phyloP scores from a whole-genome alignment of 1,139 yeast species.

The Suzukiozyma palmioleophila region DNA sequence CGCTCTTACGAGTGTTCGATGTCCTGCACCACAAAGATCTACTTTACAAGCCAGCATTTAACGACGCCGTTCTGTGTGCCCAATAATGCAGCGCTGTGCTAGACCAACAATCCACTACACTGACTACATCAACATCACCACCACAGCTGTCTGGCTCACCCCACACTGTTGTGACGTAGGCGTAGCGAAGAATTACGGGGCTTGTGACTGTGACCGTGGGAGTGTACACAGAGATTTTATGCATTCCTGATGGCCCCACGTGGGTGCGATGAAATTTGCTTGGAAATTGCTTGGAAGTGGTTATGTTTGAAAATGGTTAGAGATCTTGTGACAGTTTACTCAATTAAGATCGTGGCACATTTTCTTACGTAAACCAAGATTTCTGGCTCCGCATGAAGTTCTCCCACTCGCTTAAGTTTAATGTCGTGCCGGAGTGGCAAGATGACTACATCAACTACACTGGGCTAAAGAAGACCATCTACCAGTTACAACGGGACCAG shows the following conservation, averaged over 20 bases:
- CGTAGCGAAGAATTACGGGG: too few relatives aligned
- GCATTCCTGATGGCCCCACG: not conserved
- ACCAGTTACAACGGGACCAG: conserved; percentile 41
- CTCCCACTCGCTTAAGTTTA: conserved; percentile 68
- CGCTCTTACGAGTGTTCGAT: too few relatives aligned
- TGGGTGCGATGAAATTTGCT: not conserved
- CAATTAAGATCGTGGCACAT: conserved; percentile 1
- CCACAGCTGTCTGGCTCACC: too few relatives aligned
- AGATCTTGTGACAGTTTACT: not conserved
- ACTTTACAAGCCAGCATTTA: too few relatives aligned
- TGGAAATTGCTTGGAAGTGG: not conserved
- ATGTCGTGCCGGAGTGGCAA: conserved; percentile 81
- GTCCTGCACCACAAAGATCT: too few relatives aligned
- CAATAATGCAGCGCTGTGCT: too few relatives aligned
- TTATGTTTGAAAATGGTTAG: not conserved
- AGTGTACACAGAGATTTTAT: too few relatives aligned
- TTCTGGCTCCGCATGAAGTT: conserved; percentile 51
- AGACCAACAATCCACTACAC: too few relatives aligned
- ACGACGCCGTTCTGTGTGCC: too few relatives aligned
- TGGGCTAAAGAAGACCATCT: conserved; percentile 57
- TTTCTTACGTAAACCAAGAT: not conserved
- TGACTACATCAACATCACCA: too few relatives aligned
- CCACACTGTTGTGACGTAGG: too few relatives aligned
- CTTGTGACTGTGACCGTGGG: too few relatives aligned
- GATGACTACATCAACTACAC: conserved; percentile 64